phyloP scores from a whole-genome alignment of 2,329 filamentous ascomycete species.

The Fusarium zealandicum region DNA sequence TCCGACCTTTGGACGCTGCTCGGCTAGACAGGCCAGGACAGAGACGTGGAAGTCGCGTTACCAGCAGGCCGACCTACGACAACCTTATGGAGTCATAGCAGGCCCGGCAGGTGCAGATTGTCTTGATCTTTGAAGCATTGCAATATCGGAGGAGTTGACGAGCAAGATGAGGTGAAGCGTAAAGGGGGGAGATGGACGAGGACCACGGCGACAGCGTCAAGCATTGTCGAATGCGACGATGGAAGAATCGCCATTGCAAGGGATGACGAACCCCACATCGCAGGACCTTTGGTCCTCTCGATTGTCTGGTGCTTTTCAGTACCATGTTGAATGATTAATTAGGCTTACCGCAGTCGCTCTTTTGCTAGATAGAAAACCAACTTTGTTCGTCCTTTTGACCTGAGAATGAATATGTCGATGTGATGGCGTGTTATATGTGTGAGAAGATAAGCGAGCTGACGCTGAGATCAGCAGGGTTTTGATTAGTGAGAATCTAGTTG shows the following conservation, averaged over 20 bases:
- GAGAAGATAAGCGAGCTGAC: background rate
- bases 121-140: slow-evolving; percentile 41
- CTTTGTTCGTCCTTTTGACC: slow-evolving; percentile 36
- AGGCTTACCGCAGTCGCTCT: slow-evolving; percentile 39
- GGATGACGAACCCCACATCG: slow-evolving; percentile 14
- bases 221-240: slow-evolving; percentile 18
- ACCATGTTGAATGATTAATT: slow-evolving; percentile 26
- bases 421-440: background rate
- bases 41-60: slow-evolving; percentile 32
- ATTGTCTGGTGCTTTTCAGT: slow-evolving; percentile 28
- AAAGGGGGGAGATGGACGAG: slow-evolving; percentile 11
- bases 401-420: background rate
- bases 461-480: too few species aligned
- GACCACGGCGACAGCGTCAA: slow-evolving; percentile 7
- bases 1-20: slow-evolving; percentile 32
- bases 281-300: slow-evolving; percentile 17
- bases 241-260: slow-evolving; percentile 7
- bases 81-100: slow-evolving; percentile 31
- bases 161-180: slow-evolving; percentile 11
- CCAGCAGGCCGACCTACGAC: slow-evolving; percentile 31
- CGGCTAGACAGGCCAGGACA: slow-evolving; percentile 30
- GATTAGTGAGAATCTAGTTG: too few species aligned
- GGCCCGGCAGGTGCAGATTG: slow-evolving; percentile 41
- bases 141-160: slow-evolving; percentile 28
- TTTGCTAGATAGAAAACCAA: slow-evolving; percentile 34